These are phyloP conservation scores for Eucalyptus caleyi DNA, from an alignment of 345 rosid genomes.

Conservation along the genomic window DNA sequence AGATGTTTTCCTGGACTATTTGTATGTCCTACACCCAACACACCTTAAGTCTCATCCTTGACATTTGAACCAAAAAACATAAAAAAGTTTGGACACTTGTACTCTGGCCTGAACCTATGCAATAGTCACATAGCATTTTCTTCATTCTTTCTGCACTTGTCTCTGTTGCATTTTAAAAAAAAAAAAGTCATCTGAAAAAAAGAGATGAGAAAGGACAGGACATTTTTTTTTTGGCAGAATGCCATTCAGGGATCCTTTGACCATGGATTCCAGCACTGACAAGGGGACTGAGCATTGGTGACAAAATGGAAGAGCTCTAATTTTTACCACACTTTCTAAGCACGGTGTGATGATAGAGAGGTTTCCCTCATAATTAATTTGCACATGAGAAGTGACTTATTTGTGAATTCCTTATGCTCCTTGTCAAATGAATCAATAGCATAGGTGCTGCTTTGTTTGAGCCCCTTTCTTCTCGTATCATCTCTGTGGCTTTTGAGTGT, in stretches of 20 bases:
- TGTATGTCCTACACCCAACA: not conserved
- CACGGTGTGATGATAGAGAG: not conserved
- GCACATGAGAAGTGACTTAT: not conserved
- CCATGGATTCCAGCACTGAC: not conserved
- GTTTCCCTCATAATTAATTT: not conserved
- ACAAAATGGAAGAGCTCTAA: not conserved
- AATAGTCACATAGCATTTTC: not conserved
- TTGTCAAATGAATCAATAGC: not conserved
- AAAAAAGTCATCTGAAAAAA: not conserved
- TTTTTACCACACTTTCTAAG: not conserved
- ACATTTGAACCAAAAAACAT: not conserved
- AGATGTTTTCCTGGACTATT: not conserved
- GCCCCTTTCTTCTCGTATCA: not conserved
- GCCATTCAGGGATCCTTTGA: not conserved
- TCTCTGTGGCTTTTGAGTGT: not conserved
- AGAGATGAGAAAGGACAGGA: not conserved
- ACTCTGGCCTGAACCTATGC: not conserved
- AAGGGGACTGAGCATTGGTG: not conserved
- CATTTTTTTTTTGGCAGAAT: not conserved
- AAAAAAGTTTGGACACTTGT: not conserved
- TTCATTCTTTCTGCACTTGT: not conserved
- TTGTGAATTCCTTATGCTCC: not conserved
- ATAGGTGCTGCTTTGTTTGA: not conserved
- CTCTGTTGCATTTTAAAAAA: not conserved
- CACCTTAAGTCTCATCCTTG: not conserved